Evolutionary conservation across 139 green algal genomes (phyloP).

Genomic region (Gonium pectorale): DNA sequence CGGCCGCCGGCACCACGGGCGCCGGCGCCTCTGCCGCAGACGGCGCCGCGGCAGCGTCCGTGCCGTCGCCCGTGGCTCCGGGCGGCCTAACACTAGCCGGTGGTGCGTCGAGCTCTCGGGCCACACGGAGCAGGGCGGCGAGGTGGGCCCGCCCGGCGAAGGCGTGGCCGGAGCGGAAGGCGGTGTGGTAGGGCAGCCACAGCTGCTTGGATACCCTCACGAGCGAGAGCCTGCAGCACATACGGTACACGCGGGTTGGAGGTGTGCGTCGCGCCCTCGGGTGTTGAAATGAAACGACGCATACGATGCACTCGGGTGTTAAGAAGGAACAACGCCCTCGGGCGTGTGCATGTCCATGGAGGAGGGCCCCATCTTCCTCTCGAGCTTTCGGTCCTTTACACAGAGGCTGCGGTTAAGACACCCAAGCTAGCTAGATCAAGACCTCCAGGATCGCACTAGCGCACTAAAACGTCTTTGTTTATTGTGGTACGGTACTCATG

Average conservation of each 20-base stretch:
- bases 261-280: no score
- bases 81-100: background rate
- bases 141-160: background rate
- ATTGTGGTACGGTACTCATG: no score
- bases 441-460: background rate
- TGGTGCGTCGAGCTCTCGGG: background rate
- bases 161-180: background rate
- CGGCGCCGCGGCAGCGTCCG: background rate
- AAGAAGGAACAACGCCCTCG: no score
- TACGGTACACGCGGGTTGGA: no score
- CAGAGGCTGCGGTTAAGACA: no score
- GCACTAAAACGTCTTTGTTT: no score
- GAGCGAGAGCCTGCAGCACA: background rate
- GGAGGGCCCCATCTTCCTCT: no score
- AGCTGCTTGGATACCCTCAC: background rate
- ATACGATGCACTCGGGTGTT: no score
- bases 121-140: background rate
- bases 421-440: no score
- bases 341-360: no score
- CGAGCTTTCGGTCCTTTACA: no score
- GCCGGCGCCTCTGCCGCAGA: background rate
- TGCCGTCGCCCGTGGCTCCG: background rate
- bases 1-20: background rate
- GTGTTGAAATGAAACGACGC: no score
- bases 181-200: constrained; percentile 20